Conservation (phyloP, 1,284 basidiomycete genomes). For the Marasmius oreades region DNA sequence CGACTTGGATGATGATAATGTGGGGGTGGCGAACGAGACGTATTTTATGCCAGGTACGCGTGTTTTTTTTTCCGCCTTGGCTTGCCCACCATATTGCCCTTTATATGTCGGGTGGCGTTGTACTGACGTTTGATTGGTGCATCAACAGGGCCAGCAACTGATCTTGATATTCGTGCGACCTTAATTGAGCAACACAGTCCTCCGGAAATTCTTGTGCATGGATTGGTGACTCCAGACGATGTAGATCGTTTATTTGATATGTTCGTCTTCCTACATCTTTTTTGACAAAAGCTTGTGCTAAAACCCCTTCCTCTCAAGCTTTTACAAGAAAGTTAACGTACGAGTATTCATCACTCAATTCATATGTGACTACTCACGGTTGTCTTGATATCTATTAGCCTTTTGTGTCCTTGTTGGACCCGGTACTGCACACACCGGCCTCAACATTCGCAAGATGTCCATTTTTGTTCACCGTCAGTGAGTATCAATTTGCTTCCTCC, state of each 20-base stretch:
- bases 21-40: slow-evolving; percentile 77
- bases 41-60: slow-evolving; percentile 79
- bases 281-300: slow-evolving; percentile 11
- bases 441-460: slow-evolving; percentile 75
- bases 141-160: slow-evolving; percentile 58
- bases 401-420: slow-evolving; percentile 73
- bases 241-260: slow-evolving; percentile 83
- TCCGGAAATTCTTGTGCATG: slow-evolving; percentile 80
- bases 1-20: slow-evolving; percentile 53
- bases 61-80: too few relatives aligned
- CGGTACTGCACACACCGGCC: slow-evolving; percentile 66
- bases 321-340: slow-evolving; percentile 69
- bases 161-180: slow-evolving; percentile 63
- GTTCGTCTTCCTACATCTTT: slow-evolving; percentile 41
- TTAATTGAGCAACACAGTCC: slow-evolving; percentile 79
- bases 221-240: slow-evolving; percentile 75
- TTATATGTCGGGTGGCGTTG: background rate
- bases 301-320: slow-evolving; percentile 37
- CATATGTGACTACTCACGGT: slow-evolving; percentile 7
- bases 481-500: slow-evolving; percentile 29
- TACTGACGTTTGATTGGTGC: background rate
- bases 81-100: slow-evolving; percentile 9
- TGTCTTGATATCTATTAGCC: slow-evolving; percentile 38
- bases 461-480: slow-evolving; percentile 79
- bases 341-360: slow-evolving; percentile 18